Evolutionary conservation across 2,329 filamentous ascomycete species (phyloP).

Genomic region (Ampelomyces quisqualis): DNA sequence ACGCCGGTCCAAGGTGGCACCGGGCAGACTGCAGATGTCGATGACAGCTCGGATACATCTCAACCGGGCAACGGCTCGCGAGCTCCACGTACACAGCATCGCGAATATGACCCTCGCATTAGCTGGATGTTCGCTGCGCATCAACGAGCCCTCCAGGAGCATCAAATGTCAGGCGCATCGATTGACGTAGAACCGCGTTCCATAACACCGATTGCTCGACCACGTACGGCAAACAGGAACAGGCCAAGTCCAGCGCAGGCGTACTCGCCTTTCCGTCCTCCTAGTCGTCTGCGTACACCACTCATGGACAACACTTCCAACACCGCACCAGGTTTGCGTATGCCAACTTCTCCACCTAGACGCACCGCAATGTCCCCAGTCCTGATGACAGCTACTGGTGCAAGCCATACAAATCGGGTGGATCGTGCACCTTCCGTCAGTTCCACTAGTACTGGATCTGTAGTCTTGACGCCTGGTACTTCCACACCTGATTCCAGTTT

Average conservation of each 20-base stretch:
- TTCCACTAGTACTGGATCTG: conserved; percentile 33
- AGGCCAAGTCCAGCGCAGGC: conserved; percentile 39
- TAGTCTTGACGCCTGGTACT: conserved; percentile 31
- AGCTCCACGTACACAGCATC: conserved; percentile 27
- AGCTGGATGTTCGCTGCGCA: conserved; percentile 47
- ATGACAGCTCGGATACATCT: conserved; percentile 46
- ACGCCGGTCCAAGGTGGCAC: conserved; percentile 25
- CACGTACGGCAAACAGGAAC: conserved; percentile 44
- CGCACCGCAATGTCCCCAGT: conserved; percentile 27
- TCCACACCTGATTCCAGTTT: conserved; percentile 31
- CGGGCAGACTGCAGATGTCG: conserved; percentile 37
- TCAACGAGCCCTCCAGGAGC: conserved; percentile 41
- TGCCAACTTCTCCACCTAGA: conserved; percentile 35
- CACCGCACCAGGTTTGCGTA: conserved; percentile 21
- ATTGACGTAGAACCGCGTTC: conserved; percentile 42
- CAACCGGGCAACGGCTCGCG: conserved; percentile 29
- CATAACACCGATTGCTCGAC: conserved; percentile 43
- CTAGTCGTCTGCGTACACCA: conserved; percentile 38
- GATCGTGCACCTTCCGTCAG: conserved; percentile 33
- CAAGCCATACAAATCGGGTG: conserved; percentile 15
- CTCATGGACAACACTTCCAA: conserved; percentile 36
- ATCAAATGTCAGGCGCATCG: conserved; percentile 33
- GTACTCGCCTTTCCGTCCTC: conserved; percentile 40
- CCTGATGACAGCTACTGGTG: conserved; percentile 15
- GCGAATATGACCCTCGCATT: conserved; percentile 45